These are phyloP conservation scores for Trichaptum fuscoviolaceum DNA, from an alignment of 768 basidiomycete species.

Conservation along the genomic window DNA sequence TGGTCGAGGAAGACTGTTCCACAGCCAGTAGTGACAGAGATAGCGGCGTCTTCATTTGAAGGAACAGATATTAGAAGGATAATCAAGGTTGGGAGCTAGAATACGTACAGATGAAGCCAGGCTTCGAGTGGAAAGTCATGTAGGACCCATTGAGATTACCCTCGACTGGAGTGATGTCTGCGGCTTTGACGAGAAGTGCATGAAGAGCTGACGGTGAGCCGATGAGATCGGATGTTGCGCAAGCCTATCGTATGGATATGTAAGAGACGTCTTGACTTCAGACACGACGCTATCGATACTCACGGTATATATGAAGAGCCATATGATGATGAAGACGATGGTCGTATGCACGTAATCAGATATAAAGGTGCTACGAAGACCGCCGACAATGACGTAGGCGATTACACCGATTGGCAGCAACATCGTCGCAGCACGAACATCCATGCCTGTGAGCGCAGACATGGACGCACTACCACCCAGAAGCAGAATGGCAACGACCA, in stretches of 20 bases:
- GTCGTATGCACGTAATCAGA: conserved; percentile 28
- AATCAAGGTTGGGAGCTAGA: conserved; percentile 15
- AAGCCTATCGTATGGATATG: conserved; percentile 14
- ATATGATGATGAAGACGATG: conserved; percentile 30
- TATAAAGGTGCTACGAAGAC: conserved; percentile 8
- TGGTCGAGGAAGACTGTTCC: conserved; percentile 21
- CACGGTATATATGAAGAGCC: conserved; percentile 25
- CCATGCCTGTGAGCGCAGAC: conserved; percentile 35
- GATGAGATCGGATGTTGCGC: conserved; percentile 26
- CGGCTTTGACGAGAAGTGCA: conserved; percentile 27
- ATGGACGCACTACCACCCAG: conserved; percentile 35
- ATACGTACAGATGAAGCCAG: conserved; percentile 6
- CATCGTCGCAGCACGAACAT: conserved; percentile 32
- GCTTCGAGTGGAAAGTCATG: conserved; percentile 30
- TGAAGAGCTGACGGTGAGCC: conserved; percentile 35
- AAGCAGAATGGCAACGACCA: conserved; percentile 29
- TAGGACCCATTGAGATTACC: conserved; percentile 34
- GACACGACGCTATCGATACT: not conserved
- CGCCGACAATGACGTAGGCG: conserved; percentile 32
- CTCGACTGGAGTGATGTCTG: conserved; percentile 23
- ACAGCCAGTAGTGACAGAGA: conserved; percentile 18
- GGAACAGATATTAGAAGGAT: not conserved
- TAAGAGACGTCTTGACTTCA: not conserved
- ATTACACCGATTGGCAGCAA: conserved; percentile 37
- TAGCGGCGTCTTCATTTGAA: not conserved